phyloP scores from a whole-genome alignment of 768 basidiomycete genomes.

The Mrakia blollopis region DNA sequence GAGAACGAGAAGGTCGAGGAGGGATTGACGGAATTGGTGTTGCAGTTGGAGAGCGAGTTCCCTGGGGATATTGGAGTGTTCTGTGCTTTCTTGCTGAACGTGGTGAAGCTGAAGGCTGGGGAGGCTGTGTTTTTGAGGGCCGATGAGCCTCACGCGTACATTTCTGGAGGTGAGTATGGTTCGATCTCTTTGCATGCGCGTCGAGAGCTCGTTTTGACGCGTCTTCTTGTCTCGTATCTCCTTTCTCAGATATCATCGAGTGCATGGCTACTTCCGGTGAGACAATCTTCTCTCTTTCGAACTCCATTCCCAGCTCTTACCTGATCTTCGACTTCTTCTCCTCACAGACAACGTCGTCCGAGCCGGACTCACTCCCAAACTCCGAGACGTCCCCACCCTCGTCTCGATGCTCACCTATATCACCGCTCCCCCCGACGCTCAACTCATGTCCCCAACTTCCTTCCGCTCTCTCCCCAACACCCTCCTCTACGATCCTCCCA shows the following conservation, averaged over 20 bases:
- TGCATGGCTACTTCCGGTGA: conserved; percentile 85
- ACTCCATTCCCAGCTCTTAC: no score
- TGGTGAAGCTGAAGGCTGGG: conserved; percentile 69
- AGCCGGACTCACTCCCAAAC: conserved; percentile 93
- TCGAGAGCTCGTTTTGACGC: neutral
- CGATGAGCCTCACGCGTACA: conserved; percentile 94
- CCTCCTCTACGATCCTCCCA: conserved; percentile 77
- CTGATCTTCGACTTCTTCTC: no score
- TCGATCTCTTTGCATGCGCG: conserved; percentile 23
- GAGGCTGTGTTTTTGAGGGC: conserved; percentile 93
- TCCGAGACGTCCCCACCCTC: conserved; percentile 87
- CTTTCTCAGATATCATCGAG: conserved; percentile 78
- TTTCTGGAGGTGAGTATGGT: conserved; percentile 68
- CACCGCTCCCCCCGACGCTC: conserved; percentile 61
- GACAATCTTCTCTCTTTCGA: no score
- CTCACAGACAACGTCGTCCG: conserved; percentile 86
- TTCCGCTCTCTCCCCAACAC: conserved; percentile 45
- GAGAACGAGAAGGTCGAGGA: conserved; percentile 52
- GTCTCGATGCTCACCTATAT: conserved; percentile 80
- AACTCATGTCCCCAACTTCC: conserved; percentile 59
- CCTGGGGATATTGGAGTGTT: conserved; percentile 90
- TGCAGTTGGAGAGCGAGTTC: conserved; percentile 60
- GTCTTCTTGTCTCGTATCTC: neutral
- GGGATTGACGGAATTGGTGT: conserved; percentile 52
- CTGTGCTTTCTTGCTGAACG: conserved; percentile 83